Evolutionary conservation across 2,329 filamentous ascomycete genomes (phyloP).

Genomic region (Didymella exigua): DNA sequence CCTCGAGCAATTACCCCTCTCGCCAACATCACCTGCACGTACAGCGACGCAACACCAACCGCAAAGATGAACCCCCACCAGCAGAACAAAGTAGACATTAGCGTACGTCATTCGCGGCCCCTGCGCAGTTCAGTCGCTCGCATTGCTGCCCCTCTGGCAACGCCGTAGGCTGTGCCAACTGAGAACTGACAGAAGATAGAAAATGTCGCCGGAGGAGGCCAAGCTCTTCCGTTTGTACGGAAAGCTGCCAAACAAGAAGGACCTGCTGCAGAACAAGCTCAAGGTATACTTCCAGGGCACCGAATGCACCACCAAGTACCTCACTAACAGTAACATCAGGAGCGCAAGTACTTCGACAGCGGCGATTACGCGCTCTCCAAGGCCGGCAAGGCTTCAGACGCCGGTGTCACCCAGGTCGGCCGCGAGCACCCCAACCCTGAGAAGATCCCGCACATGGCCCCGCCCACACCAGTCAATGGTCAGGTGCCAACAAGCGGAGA

Average conservation of each 20-base stretch:
- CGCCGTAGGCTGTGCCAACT: neutral
- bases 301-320: neutral
- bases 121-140: constrained; percentile 16
- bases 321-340: constrained; percentile 53
- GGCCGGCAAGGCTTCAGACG: constrained; percentile 93
- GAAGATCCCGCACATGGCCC: constrained; percentile 88
- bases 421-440: constrained; percentile 93
- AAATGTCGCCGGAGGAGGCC: constrained; percentile 92
- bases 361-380: constrained; percentile 97
- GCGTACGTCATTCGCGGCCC: constrained; percentile 65
- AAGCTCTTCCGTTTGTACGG: constrained; percentile 96
- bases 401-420: constrained; percentile 91
- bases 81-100: constrained; percentile 98
- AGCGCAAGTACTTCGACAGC: constrained; percentile 96
- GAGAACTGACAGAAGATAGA: constrained; percentile 60
- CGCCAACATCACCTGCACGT: constrained; percentile 21
- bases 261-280: constrained; percentile 96
- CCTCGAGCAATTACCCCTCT: constrained; percentile 20
- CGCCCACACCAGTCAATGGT: constrained; percentile 58
- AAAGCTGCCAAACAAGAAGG: constrained; percentile 95
- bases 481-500: constrained; percentile 35
- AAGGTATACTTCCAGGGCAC: constrained; percentile 61
- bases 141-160: constrained; percentile 9
- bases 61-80: constrained; percentile 87
- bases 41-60: constrained; percentile 18